Conservation (phyloP, 2,329 filamentous ascomycete genomes). For the Fusarium sterilihyphosum region DNA sequence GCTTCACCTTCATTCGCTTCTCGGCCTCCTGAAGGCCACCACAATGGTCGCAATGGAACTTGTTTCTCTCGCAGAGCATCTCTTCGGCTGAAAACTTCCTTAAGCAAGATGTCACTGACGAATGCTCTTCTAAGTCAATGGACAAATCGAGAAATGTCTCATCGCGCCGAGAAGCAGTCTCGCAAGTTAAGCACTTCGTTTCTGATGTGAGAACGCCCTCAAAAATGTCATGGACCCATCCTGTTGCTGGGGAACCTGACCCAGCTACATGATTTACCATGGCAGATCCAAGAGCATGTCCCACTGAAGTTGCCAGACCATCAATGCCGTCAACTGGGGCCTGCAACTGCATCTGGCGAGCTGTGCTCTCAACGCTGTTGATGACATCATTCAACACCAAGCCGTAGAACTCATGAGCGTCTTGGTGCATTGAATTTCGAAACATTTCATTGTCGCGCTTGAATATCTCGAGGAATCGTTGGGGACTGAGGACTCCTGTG, state of each 20-base stretch:
- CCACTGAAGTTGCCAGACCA: conserved; percentile 62
- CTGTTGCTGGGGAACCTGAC: conserved; percentile 69
- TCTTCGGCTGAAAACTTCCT: conserved; percentile 97
- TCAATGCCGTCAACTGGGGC: conserved; percentile 41
- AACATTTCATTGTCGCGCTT: conserved; percentile 98
- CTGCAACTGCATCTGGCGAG: conserved; percentile 66
- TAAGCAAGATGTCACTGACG: conserved; percentile 94
- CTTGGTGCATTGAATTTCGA: conserved; percentile 95
- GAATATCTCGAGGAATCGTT: conserved; percentile 92
- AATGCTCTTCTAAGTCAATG: conserved; percentile 94
- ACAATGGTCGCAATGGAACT: conserved; percentile 98
- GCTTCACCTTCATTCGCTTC: conserved; percentile 99
- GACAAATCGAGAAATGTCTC: conserved; percentile 96
- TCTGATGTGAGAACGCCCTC: conserved; percentile 95
- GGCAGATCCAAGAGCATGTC: conserved; percentile 49
- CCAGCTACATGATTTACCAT: conserved; percentile 52
- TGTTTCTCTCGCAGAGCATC: conserved; percentile 98
- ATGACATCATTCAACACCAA: conserved; percentile 96
- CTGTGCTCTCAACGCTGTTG: conserved; percentile 89
- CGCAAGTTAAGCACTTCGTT: conserved; percentile 95
- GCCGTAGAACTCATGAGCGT: conserved; percentile 97
- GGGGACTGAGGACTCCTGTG: conserved; percentile 90
- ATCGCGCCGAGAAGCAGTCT: conserved; percentile 93
- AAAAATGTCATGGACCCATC: conserved; percentile 98
- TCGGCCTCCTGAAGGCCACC: conserved; percentile 97